A percentile compares a stretch with the other conserved stretches of the same genome.
These are phyloP conservation scores for Ensete ventricosum DNA, from an alignment of 176 grass and related monocot genomes.

Conservation along the genomic window DNA sequence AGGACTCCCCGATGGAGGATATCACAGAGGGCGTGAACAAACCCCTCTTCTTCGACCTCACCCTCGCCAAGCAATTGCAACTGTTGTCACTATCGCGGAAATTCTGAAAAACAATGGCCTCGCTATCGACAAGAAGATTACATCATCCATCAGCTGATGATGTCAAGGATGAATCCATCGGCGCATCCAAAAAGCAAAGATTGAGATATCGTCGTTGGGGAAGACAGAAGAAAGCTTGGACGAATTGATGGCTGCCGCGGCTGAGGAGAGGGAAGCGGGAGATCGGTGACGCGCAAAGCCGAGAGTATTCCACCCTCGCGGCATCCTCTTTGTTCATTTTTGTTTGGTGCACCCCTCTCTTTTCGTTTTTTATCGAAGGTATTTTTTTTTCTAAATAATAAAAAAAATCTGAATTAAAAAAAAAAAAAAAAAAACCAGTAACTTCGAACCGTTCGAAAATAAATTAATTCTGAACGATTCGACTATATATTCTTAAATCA, in stretches of 20 bases:
- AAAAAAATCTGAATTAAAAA: too few species aligned
- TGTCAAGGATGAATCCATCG: conserved; percentile 27
- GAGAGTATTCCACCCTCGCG: background rate
- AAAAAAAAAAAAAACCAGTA: too few species aligned
- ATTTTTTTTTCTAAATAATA: too few species aligned
- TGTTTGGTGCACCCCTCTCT: too few species aligned
- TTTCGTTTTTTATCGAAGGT: too few species aligned
- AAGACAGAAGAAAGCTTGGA: conserved; percentile 84
- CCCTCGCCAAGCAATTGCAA: conserved; percentile 91
- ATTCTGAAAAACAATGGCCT: conserved; percentile 96
- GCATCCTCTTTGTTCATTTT: too few species aligned
- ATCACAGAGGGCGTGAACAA: background rate
- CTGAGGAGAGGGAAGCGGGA: conserved; percentile 29
- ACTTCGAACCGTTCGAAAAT: too few species aligned
- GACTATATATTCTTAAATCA: too few species aligned
- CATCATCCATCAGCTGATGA: conserved; percentile 59
- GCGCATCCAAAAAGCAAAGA: conserved; percentile 21
- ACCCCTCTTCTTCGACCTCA: conserved; percentile 71
- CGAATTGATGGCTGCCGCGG: conserved; percentile 71
- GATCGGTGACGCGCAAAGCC: conserved; percentile 57
- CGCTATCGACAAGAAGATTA: conserved; percentile 86
- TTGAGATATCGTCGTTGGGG: conserved; percentile 61
- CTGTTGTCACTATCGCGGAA: conserved; percentile 77
- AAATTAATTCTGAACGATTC: too few species aligned
- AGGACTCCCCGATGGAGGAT: background rate